These are phyloP conservation scores for Dioscorea dumetorum DNA, from an alignment of 106 monocot species.

Conservation along the genomic window DNA sequence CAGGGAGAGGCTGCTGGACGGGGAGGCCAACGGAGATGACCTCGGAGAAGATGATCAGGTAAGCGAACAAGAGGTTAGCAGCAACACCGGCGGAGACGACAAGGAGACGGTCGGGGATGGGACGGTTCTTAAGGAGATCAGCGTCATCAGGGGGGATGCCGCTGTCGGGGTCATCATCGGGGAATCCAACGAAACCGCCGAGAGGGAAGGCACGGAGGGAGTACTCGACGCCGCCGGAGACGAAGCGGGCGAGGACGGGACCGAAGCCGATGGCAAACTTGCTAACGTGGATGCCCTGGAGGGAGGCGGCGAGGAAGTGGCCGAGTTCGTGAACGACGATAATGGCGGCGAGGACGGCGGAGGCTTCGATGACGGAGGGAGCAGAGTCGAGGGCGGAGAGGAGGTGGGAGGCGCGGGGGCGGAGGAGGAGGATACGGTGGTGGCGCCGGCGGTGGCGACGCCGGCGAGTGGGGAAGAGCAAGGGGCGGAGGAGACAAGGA, in stretches of 20 bases:
- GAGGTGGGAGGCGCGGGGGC: constrained; percentile 1
- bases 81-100: constrained; percentile 83
- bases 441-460: neutral
- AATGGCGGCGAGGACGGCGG: constrained; percentile 81
- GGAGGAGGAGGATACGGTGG: constrained; percentile 1
- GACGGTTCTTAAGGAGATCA: constrained; percentile 78
- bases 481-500: constrained; percentile 1
- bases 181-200: constrained; percentile 89
- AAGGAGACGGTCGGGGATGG: constrained; percentile 66
- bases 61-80: constrained; percentile 84
- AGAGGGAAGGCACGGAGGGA: constrained; percentile 90
- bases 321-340: constrained; percentile 88
- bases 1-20: constrained; percentile 53
- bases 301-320: constrained; percentile 82
- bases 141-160: constrained; percentile 59
- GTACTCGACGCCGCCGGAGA: constrained; percentile 62
- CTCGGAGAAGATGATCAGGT: constrained; percentile 57
- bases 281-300: constrained; percentile 77
- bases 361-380: constrained; percentile 57
- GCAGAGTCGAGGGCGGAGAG: constrained; percentile 18
- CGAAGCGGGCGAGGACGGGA: constrained; percentile 65
- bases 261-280: constrained; percentile 93
- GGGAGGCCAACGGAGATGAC: constrained; percentile 66
- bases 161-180: constrained; percentile 74
- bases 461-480: constrained; percentile 2